Percentiles rank a stretch among this genome's conserved stretches.
Evolutionary conservation across 2,329 filamentous ascomycete species (phyloP).

Genomic region (Biscogniauxia mediterranea): DNA sequence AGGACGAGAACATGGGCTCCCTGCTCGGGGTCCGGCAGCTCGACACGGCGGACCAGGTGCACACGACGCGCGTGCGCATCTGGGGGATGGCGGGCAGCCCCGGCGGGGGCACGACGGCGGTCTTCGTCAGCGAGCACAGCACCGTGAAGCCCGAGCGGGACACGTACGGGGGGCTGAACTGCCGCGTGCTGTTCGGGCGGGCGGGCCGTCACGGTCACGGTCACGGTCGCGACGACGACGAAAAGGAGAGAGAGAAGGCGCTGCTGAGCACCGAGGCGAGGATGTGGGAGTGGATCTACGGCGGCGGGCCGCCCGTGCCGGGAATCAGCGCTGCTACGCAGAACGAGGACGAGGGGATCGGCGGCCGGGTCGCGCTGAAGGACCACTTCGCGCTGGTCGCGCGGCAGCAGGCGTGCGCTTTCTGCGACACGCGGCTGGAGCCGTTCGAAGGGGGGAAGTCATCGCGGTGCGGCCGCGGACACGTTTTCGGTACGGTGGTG

Average conservation of each 20-base stretch:
- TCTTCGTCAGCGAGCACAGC: constrained; percentile 49
- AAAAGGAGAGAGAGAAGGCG: constrained; percentile 10
- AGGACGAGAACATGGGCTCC: constrained; percentile 14
- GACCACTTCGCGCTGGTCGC: constrained; percentile 40
- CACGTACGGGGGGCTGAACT: constrained; percentile 37
- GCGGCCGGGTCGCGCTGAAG: constrained; percentile 25
- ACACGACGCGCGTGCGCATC: constrained; percentile 49
- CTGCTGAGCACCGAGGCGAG: constrained; percentile 54
- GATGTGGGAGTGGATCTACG: constrained; percentile 61
- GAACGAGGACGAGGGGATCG: constrained; percentile 2
- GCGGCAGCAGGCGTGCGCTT: constrained; percentile 42
- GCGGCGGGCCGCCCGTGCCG: constrained; percentile 45
- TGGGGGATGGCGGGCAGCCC: constrained; percentile 54
- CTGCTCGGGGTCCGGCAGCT: constrained; percentile 24
- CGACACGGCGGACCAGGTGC: constrained; percentile 40
- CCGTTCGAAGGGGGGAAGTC: constrained; percentile 31
- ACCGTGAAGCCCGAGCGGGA: constrained; percentile 47
- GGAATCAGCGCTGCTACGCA: constrained; percentile 31
- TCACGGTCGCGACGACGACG: constrained; percentile 10
- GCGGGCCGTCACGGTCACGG: constrained; percentile 3
- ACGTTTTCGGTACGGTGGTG: constrained; percentile 35
- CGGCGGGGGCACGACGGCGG: constrained; percentile 50
- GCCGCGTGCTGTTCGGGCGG: constrained; percentile 38
- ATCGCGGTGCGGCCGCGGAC: constrained; percentile 39
- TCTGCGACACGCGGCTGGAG: constrained; percentile 41